Base-by-base conservation (phyloP, 2,329 filamentous ascomycete species). In the Fusarium veterinarium region DNA sequence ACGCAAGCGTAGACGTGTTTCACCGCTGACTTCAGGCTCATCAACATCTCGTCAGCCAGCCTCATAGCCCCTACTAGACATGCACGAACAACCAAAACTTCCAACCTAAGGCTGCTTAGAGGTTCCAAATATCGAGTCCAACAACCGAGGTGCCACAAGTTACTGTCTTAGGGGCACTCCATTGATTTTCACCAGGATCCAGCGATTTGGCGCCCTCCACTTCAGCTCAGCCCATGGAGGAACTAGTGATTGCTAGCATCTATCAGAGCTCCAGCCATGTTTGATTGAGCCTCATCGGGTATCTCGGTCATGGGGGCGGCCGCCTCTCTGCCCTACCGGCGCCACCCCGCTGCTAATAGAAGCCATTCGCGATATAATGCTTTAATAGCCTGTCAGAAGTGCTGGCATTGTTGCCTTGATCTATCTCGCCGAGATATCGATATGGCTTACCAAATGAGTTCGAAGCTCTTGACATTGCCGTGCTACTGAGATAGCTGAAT, bases 31-130 rank as follows among this genome's bases (percentile, higher is more conserved):
- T 37, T 33, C 28, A 25, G 38, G 11, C 30, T 67, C 35, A 40
- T 20, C 30, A 51, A 40, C 23, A 40, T 40, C 37, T 49, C 40
- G 35, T 51, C 67, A 70, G 67, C 53, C 45, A 67, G 63, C 53
- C 62, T 33, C 63, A 46, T 40, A 28, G 31, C 30, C 56, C 49
- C 16, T 41, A 60, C 57, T 69, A 55, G 28, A 60, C 45, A 42
- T 57, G 40, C 45, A 60, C 25, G 53, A 42, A 58, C 48, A 64
- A 30, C 31, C 68, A 52, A 45, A 37, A 49, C 17, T 42, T 40
- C 30, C 31, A 41, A 51, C 17, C 41, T 38, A 23, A 31, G 38
- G n/a, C 55, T 42, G 23, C 17, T 57, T 30, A 42, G 12, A 45
- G 45, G 33, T 40, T 52, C 31, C 35, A 51, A 51, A 56, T 31